phyloP scores from a whole-genome alignment of 495 filamentous ascomycete species.

The Chaetomium tenue region DNA sequence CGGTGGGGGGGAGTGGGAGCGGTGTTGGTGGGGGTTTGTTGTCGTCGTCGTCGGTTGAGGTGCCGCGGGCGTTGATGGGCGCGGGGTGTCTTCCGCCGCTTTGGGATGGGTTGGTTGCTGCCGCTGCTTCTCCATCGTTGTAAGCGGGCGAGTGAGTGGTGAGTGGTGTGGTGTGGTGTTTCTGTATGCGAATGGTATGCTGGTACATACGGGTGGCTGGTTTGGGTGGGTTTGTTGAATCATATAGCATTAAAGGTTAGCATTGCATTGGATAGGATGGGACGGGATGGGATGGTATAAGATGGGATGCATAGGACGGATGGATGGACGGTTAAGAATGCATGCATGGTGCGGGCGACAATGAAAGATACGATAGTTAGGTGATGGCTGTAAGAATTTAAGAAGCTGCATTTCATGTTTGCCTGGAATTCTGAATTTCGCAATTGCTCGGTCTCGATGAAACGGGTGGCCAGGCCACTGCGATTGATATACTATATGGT shows the following conservation, averaged over 20 bases:
- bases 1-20: neutral
- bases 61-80: constrained; percentile 21
- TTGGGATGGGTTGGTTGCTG: constrained; percentile 13
- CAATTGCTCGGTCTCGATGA: neutral
- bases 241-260: no score
- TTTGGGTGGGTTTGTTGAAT: no score
- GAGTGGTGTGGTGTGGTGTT: no score
- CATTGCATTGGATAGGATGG: neutral
- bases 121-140: neutral
- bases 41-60: neutral
- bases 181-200: no score
- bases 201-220: no score
- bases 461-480: neutral
- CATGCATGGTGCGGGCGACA: neutral
- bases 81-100: constrained; percentile 20
- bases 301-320: neutral
- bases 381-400: neutral
- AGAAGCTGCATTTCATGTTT: neutral
- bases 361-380: neutral
- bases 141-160: no score
- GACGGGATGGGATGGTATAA: neutral
- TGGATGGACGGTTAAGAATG: neutral
- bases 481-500: neutral
- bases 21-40: neutral
- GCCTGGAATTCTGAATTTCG: neutral